Evolutionary conservation across 306 rosid species (phyloP).

Genomic region (Albizia julibrissin): DNA sequence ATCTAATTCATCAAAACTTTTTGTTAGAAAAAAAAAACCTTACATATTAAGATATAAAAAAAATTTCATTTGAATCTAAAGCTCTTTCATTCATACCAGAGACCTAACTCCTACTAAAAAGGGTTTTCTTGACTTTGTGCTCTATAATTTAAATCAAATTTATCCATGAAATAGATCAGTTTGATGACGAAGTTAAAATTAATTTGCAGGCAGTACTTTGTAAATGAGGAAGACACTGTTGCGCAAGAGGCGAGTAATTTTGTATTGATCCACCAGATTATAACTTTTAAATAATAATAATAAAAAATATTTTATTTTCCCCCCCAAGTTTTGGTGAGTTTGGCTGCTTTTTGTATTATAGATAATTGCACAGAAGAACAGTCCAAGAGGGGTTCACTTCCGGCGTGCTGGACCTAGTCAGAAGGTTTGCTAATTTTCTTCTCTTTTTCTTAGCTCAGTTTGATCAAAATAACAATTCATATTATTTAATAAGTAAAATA

Average conservation of each 20-base stretch:
- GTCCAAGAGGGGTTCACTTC: slow-evolving; percentile 50
- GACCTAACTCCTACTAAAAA: too few relatives aligned
- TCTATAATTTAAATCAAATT: neutral
- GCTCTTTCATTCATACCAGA: too few relatives aligned
- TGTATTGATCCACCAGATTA: too few relatives aligned
- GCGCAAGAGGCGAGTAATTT: slow-evolving; percentile 47
- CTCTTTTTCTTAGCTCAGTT: neutral
- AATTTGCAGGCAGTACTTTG: slow-evolving; percentile 44
- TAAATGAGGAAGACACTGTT: slow-evolving; percentile 45
- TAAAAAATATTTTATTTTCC: too few relatives aligned
- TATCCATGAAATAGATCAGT: neutral
- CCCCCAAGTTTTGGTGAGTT: neutral
- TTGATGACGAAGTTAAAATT: neutral
- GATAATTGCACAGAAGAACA: slow-evolving; percentile 43
- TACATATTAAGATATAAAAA: too few relatives aligned
- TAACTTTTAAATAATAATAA: too few relatives aligned
- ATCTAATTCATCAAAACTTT: too few relatives aligned
- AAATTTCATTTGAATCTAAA: too few relatives aligned
- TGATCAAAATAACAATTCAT: neutral
- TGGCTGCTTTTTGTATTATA: slow-evolving; percentile 1
- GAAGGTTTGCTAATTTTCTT: slow-evolving; percentile 34
- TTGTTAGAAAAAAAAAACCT: too few relatives aligned
- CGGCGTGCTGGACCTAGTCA: slow-evolving; percentile 53
- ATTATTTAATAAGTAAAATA: neutral
- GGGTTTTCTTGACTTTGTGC: neutral